Conservation (phyloP, 176 grass and related monocot genomes). For the Microstegium vimineum region DNA sequence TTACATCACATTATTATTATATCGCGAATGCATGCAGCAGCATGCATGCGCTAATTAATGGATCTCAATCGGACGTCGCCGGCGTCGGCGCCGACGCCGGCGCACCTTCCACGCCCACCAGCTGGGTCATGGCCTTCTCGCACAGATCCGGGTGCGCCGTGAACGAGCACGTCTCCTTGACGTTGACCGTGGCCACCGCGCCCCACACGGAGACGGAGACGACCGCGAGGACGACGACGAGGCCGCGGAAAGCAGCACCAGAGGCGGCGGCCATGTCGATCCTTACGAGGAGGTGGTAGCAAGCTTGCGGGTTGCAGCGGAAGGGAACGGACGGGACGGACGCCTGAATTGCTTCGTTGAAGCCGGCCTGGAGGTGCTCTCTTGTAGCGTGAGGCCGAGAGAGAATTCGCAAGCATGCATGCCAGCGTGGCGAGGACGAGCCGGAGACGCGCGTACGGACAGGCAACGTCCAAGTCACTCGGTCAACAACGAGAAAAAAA, state of each 20-base stretch:
- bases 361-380: background rate
- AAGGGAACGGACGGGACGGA: background rate
- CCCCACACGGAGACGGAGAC: background rate
- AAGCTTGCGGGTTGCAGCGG: background rate
- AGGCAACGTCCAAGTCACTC: background rate
- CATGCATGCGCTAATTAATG: background rate
- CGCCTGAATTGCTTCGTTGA: background rate
- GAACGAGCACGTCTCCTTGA: conserved; percentile 29
- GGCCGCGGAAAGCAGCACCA: background rate
- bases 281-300: background rate
- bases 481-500: background rate
- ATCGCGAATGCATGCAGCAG: background rate
- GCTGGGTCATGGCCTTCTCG: background rate
- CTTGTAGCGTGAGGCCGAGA: conserved; percentile 21
- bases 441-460: conserved; percentile 8
- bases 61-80: background rate
- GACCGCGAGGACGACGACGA: conserved; percentile 29
- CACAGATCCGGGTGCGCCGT: conserved; percentile 36
- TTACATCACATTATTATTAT: background rate
- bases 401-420: background rate
- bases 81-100: conserved; percentile 4
- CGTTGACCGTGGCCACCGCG: background rate
- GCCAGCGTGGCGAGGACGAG: background rate
- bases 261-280: conserved; percentile 30
- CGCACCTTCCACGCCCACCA: background rate